Evolutionary conservation across 179 eudicot species (phyloP).

Genomic region (Actinidia chinensis): DNA sequence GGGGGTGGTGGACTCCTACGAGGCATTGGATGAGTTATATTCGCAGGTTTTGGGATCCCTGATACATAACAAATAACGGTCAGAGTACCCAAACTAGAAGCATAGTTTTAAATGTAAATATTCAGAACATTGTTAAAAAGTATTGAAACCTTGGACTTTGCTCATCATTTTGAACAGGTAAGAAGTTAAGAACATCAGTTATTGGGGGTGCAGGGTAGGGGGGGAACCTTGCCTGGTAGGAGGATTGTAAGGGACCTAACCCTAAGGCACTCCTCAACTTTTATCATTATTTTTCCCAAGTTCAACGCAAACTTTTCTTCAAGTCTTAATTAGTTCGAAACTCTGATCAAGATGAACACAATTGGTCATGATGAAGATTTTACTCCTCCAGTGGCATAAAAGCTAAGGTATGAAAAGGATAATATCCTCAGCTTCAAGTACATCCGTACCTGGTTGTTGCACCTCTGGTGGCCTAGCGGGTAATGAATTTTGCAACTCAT

Average conservation of each 20-base stretch:
- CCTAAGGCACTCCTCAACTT: too few species aligned
- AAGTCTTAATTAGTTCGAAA: constrained; percentile 1
- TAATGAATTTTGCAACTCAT: constrained; percentile 70
- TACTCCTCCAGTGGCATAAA: not conserved
- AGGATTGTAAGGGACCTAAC: too few species aligned
- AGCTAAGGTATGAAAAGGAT: not conserved
- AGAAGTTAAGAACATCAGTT: too few species aligned
- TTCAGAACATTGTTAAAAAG: not conserved
- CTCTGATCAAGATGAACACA: not conserved
- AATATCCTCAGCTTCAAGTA: constrained; percentile 51
- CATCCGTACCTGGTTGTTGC: constrained; percentile 43
- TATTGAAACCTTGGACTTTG: not conserved
- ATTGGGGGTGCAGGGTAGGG: too few species aligned
- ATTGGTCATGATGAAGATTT: not conserved
- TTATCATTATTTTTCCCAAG: not conserved
- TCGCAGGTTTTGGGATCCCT: constrained; percentile 49
- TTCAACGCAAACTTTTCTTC: not conserved
- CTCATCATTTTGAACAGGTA: not conserved
- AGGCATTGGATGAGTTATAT: constrained; percentile 57
- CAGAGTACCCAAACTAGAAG: constrained; percentile 7
- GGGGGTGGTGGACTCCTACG: constrained; percentile 87
- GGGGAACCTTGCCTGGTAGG: too few species aligned
- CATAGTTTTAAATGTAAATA: not conserved
- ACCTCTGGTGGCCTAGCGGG: constrained; percentile 88
- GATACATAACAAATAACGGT: constrained; percentile 16